These are phyloP conservation scores for Syncephalis fuscata DNA, from an alignment of 371 early-diverging fungal species.

Conservation along the genomic window DNA sequence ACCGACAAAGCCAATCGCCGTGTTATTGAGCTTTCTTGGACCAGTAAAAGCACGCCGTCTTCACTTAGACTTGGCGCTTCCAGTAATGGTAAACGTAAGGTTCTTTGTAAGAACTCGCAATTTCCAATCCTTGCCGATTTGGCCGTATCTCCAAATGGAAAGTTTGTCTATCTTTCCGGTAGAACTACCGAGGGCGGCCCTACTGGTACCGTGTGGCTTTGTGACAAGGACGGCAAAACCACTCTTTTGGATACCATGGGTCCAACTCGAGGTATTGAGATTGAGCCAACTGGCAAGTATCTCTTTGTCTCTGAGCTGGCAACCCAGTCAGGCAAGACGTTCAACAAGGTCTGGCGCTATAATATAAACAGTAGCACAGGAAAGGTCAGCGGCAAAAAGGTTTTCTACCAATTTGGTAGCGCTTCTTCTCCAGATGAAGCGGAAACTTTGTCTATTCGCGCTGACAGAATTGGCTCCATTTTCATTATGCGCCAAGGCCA, in stretches of 20 bases:
- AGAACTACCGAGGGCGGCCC: too few species aligned
- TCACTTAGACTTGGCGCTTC: too few species aligned
- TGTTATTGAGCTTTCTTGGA: too few species aligned
- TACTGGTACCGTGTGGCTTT: background rate
- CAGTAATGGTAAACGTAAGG: too few species aligned
- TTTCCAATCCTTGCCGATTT: too few species aligned
- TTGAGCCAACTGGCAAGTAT: slow-evolving; percentile 21
- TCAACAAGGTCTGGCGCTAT: slow-evolving; percentile 18
- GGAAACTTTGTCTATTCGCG: slow-evolving; percentile 32
- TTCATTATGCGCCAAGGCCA: slow-evolving; percentile 22
- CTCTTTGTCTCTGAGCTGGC: slow-evolving; percentile 25
- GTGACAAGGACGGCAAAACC: slow-evolving; percentile 8
- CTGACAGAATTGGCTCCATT: slow-evolving; percentile 22
- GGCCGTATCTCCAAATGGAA: too few species aligned
- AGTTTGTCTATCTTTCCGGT: too few species aligned
- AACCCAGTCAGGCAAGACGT: slow-evolving; percentile 14
- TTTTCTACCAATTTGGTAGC: slow-evolving; percentile 19
- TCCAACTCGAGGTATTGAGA: slow-evolving; percentile 32
- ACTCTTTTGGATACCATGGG: slow-evolving; percentile 13
- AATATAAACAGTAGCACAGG: background rate
- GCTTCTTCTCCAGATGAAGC: slow-evolving; percentile 13
- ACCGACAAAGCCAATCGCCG: too few species aligned
- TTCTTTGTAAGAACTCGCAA: too few species aligned
- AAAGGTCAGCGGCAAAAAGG: slow-evolving; percentile 6
- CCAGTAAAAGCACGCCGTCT: too few species aligned